Percentiles rank a stretch among this genome's conserved stretches.
phyloP scores from a whole-genome alignment of 768 basidiomycete species.

The Lentinus brumalis region DNA sequence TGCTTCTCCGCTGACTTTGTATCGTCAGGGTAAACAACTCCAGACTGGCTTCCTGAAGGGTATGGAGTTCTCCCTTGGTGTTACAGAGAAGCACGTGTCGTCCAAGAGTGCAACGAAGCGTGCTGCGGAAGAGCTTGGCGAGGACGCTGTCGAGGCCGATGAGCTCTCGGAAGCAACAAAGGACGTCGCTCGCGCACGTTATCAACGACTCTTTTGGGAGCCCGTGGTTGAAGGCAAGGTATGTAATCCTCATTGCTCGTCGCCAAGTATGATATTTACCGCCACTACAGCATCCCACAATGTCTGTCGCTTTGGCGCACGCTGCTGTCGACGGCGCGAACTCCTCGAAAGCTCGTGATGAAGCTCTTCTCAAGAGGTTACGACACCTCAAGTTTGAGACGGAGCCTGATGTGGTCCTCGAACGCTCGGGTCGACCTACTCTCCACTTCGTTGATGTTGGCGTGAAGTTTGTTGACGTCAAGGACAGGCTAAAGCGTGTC shows the following conservation, averaged over 20 bases:
- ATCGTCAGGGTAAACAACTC: constrained; percentile 54
- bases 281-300: constrained; percentile 55
- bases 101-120: neutral
- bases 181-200: constrained; percentile 59
- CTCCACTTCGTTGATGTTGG: constrained; percentile 78
- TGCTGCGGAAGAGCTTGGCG: constrained; percentile 32
- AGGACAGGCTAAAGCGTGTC: constrained; percentile 52
- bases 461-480: constrained; percentile 62
- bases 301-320: constrained; percentile 49
- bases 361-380: constrained; percentile 44
- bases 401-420: constrained; percentile 10
- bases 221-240: constrained; percentile 72
- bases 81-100: constrained; percentile 32
- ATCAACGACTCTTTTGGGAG: constrained; percentile 80
- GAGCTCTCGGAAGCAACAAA: constrained; percentile 53
- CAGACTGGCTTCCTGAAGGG: constrained; percentile 80
- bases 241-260: constrained; percentile 12
- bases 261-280: neutral
- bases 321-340: constrained; percentile 44
- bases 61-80: constrained; percentile 80
- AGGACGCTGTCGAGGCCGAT: constrained; percentile 64
- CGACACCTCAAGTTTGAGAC: constrained; percentile 9
- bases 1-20: constrained; percentile 5
- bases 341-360: constrained; percentile 35
- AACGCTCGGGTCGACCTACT: constrained; percentile 49